A percentile compares a stretch with the other conserved stretches of the same genome.
phyloP scores from a whole-genome alignment of 768 basidiomycete species.

The Phaeotremella fagi region DNA sequence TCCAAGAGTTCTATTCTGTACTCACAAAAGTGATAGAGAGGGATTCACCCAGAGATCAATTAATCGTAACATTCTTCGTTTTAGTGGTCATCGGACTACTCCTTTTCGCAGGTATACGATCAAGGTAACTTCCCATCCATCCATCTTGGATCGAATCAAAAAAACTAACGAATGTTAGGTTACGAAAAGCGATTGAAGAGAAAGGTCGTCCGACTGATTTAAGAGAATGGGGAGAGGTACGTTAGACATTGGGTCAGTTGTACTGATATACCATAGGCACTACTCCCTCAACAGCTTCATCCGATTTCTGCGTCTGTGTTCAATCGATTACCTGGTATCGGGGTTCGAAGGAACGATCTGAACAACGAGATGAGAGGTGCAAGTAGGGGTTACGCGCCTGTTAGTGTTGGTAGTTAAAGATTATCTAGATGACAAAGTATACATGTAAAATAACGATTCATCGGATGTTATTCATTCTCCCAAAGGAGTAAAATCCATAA shows the following conservation, averaged over 20 bases:
- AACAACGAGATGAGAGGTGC: background rate
- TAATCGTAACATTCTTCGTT: conserved; percentile 85
- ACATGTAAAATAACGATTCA: no score
- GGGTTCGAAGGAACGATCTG: background rate
- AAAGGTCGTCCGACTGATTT: conserved; percentile 45
- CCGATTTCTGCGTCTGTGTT: conserved; percentile 15
- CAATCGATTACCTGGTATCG: conserved; percentile 4
- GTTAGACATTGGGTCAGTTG: conserved; percentile 1
- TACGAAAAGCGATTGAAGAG: conserved; percentile 41
- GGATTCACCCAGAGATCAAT: conserved; percentile 90
- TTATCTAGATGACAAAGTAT: no score
- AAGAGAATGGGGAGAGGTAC: conserved; percentile 41
- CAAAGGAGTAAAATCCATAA: no score
- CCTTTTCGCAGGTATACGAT: conserved; percentile 67
- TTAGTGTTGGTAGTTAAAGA: conserved; percentile 5
- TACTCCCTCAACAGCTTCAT: conserved; percentile 23
- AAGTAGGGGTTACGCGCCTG: background rate
- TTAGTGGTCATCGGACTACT: conserved; percentile 80
- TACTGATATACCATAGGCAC: conserved; percentile 6
- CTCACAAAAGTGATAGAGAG: conserved; percentile 57
- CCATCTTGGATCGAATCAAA: background rate
- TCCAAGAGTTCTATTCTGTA: background rate
- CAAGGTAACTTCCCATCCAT: conserved; percentile 23
- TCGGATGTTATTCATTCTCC: no score
- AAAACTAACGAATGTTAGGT: conserved; percentile 9